Evolutionary conservation across 352 stramenopile species (phyloP).

Genomic region (Globisporangium abappressorium): DNA sequence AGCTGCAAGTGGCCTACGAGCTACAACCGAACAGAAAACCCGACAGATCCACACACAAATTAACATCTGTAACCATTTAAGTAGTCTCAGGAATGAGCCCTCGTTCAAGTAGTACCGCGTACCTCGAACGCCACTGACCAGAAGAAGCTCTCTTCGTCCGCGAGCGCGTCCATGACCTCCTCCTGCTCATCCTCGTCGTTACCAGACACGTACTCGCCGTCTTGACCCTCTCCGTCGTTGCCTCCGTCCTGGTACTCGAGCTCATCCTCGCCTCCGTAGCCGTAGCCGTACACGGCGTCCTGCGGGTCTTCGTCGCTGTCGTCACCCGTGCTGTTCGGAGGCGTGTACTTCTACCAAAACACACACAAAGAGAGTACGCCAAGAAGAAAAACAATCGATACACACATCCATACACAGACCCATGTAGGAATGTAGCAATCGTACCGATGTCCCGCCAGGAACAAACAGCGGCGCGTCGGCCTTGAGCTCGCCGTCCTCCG

Average conservation of each 20-base stretch:
- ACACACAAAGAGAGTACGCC: neutral
- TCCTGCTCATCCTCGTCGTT: conserved; percentile 14
- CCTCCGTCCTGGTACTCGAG: neutral
- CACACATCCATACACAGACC: neutral
- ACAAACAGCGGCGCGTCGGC: conserved; percentile 71
- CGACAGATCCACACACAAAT: conserved; percentile 12
- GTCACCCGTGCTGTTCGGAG: conserved; percentile 16
- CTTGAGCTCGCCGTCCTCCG: conserved; percentile 62
- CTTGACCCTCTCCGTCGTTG: neutral
- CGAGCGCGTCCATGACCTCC: conserved; percentile 28
- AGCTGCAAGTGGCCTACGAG: conserved; percentile 78
- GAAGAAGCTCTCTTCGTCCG: conserved; percentile 82
- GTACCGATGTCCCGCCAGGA: conserved; percentile 25
- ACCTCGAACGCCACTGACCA: conserved; percentile 86
- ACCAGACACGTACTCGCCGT: neutral
- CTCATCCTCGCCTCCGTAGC: conserved; percentile 1
- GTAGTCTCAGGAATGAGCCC: too few species aligned
- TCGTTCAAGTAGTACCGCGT: too few species aligned
- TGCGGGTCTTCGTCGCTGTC: conserved; percentile 10
- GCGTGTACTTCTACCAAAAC: conserved; percentile 13
- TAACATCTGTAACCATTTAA: neutral
- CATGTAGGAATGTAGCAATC: neutral
- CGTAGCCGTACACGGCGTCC: conserved; percentile 7
- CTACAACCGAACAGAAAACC: conserved; percentile 19
- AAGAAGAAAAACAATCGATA: neutral